A percentile compares a stretch with the other conserved stretches of the same genome.
Evolutionary conservation across 495 filamentous ascomycete genomes (phyloP).

Genomic region (Acidiella bohemica): DNA sequence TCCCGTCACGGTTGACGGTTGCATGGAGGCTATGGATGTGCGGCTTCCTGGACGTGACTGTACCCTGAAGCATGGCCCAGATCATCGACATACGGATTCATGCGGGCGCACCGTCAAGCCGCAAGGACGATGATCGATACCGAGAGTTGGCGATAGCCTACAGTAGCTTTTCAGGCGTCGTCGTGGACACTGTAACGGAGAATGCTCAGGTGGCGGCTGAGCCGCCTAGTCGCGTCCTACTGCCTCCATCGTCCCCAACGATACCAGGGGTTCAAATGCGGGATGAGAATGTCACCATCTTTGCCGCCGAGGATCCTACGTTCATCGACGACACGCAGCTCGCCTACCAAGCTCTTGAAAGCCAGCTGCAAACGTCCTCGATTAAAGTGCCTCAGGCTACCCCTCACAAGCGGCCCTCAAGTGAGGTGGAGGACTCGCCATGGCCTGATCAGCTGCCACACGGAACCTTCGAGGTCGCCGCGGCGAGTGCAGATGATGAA

Average conservation of each 20-base stretch:
- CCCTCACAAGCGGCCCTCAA: neutral
- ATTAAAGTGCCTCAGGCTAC: neutral
- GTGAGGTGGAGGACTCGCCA: neutral
- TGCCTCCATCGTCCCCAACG: neutral
- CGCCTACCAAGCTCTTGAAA: constrained; percentile 23
- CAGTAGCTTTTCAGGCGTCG: no score
- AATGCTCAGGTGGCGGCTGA: neutral
- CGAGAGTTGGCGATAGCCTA: constrained; percentile 23
- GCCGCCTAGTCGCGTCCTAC: neutral
- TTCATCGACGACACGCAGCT: constrained; percentile 25
- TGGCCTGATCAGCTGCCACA: constrained; percentile 7
- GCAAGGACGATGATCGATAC: constrained; percentile 25
- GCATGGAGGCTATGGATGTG: no score
- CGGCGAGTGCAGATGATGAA: neutral
- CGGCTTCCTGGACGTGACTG: neutral
- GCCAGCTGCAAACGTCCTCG: constrained; percentile 23
- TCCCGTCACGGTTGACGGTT: no score
- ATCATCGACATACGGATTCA: constrained; percentile 26
- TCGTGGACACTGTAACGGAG: no score
- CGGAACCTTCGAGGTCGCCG: no score
- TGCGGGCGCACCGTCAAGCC: constrained; percentile 25
- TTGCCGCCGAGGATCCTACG: constrained; percentile 1
- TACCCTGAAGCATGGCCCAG: constrained; percentile 8
- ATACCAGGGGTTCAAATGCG: neutral
- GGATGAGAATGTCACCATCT: neutral